These are phyloP conservation scores for Piromyces sp. DNA, from an alignment of 192 early-diverging fungal genomes.

Conservation along the genomic window DNA sequence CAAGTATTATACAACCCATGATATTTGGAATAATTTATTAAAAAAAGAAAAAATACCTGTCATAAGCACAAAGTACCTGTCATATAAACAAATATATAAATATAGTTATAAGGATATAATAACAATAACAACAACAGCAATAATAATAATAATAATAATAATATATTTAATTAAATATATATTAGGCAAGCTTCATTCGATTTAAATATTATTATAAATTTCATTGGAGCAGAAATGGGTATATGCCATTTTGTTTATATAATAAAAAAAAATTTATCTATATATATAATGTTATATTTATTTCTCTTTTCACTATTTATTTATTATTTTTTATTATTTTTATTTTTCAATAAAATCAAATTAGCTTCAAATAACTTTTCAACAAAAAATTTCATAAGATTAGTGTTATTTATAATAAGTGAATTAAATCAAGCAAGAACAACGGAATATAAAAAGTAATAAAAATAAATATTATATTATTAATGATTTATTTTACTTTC, in stretches of 20 bases:
- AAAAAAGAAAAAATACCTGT: not conserved
- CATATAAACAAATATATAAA: no score
- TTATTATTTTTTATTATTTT: no score
- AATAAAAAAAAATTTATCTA: no score
- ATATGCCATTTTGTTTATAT: not conserved
- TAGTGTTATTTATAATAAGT: not conserved
- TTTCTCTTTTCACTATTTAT: no score
- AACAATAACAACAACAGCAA: no score
- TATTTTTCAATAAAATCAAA: no score
- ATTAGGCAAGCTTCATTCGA: not conserved
- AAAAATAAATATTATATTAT: not conserved
- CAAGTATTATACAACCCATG: not conserved
- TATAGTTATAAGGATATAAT: no score
- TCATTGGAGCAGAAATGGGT: not conserved
- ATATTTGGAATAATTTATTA: not conserved
- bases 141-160: no score
- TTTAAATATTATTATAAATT: not conserved
- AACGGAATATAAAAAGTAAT: not conserved
- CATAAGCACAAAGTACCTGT: not conserved
- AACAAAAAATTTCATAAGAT: not conserved
- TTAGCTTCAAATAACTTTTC: not conserved
- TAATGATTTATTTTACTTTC: no score
- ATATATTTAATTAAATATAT: no score
- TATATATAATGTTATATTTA: no score
- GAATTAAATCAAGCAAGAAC: not conserved